phyloP scores from a whole-genome alignment of 768 basidiomycete genomes.

The Mycena galopus region DNA sequence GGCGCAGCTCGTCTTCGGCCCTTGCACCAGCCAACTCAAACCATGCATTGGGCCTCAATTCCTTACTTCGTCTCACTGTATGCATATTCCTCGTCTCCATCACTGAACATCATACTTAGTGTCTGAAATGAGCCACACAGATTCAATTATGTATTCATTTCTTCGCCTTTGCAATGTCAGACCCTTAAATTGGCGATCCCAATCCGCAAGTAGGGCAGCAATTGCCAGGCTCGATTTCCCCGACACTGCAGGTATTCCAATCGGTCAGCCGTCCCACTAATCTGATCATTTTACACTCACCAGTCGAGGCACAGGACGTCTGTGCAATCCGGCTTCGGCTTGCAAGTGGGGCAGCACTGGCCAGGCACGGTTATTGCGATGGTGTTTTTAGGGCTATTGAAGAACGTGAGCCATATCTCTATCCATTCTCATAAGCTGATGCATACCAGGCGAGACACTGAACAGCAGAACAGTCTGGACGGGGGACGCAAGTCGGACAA shows the following conservation, averaged over 20 bases:
- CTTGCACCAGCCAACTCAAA: too few relatives aligned
- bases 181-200: constrained; percentile 3
- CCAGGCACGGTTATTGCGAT: constrained; percentile 10
- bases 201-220: constrained; percentile 26
- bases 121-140: constrained; percentile 13
- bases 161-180: constrained; percentile 15
- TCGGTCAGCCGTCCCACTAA: constrained; percentile 10
- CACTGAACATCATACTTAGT: constrained; percentile 17
- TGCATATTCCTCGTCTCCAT: background rate
- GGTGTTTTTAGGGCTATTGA: constrained; percentile 16
- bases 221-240: constrained; percentile 15
- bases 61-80: too few relatives aligned
- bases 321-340: constrained; percentile 18
- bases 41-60: too few relatives aligned
- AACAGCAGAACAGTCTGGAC: constrained; percentile 14
- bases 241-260: constrained; percentile 20
- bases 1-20: too few relatives aligned
- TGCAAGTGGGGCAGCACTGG: constrained; percentile 25
- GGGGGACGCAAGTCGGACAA: constrained; percentile 18
- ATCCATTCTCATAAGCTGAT: constrained; percentile 14
- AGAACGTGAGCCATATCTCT: constrained; percentile 14
- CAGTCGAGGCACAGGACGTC: constrained; percentile 13
- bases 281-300: constrained; percentile 21
- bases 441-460: constrained; percentile 24
- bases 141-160: constrained; percentile 16